Evolutionary conservation across 2,329 filamentous ascomycete genomes (phyloP), one percentile per base, ranked within the genome.

Genomic region (Grosmannia serpens): DNA sequence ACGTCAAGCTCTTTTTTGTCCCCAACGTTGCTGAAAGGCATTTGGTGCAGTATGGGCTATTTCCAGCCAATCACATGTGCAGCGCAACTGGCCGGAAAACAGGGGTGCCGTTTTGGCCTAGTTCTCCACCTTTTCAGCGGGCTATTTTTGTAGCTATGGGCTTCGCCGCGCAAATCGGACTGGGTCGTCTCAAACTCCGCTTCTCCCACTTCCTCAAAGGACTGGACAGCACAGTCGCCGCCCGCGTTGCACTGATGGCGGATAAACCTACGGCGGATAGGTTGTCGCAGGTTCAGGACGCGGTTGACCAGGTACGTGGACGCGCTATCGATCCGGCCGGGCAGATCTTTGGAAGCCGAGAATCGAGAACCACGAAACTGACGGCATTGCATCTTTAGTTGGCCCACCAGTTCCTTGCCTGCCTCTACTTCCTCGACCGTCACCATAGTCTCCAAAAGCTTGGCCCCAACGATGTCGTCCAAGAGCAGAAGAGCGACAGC

Each of bases 231-330:
- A 10, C 26, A 47, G 57, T n/a, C 15, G 24, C 7, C 31, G 26
- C n/a, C 31, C 33, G 29, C 38, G n/a, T 47, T 49, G 62, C 66
- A 26, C 27, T 26, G 11, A 63, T 63, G 63, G 59, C 57, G 1
- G 62, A 63, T 9, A 61, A 59, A 35, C 61, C 63, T 8, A 90
- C 90, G 84, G 80, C 81, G 31, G 89, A 95, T 69, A 79, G 86
- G 62, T 78, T 95, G 59, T 92, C 89, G 1, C 89, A 94, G 70
- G 77, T 94, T 59, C 89, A 95, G 72, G 88, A 94, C 74, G 86
- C 88, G 71, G 82, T 92, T 61, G 89, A 94, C 67, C 84, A 91
- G 79, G 88, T 89, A 74, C 38, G 71, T 53, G 15, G 8, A 24
- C 13, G 17, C 6, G 6, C 44, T 22, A 24, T 13, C 17, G 56